Conservation (phyloP, 805 yeast species). For the Blastobotrys mokoenaii region DNA sequence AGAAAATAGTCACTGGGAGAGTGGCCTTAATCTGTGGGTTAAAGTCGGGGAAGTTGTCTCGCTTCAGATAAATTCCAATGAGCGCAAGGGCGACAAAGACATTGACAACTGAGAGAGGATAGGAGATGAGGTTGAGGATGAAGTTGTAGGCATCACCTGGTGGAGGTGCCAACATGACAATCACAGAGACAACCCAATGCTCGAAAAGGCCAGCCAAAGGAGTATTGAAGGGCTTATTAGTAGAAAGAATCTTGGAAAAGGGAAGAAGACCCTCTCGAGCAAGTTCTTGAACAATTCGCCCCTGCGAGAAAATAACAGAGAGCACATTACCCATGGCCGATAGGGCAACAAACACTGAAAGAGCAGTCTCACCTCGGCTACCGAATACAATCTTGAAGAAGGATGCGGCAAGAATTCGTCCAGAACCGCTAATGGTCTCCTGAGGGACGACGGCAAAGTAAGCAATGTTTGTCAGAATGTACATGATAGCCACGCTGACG, state of each 20-base stretch:
- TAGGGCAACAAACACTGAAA: constrained; percentile 72
- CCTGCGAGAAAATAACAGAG: constrained; percentile 74
- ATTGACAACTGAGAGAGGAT: constrained; percentile 73
- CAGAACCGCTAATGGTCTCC: constrained; percentile 43
- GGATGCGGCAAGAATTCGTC: constrained; percentile 65
- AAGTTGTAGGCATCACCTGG: constrained; percentile 85
- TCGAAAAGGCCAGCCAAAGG: constrained; percentile 67
- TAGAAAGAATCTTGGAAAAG: constrained; percentile 60
- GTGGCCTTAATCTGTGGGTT: constrained; percentile 64
- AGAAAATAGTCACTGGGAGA: constrained; percentile 53
- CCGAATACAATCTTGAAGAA: constrained; percentile 71
- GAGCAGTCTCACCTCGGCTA: constrained; percentile 56
- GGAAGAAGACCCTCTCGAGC: constrained; percentile 81
- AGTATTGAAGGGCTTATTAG: constrained; percentile 62
- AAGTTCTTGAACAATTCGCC: constrained; percentile 69
- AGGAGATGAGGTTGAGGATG: constrained; percentile 68
- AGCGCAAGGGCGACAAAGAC: constrained; percentile 55
- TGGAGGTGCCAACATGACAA: constrained; percentile 72
- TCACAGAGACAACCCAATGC: constrained; percentile 67
- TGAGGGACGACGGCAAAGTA: constrained; percentile 45
- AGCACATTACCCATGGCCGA: constrained; percentile 77
- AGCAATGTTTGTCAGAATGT: constrained; percentile 70
- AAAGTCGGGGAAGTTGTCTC: constrained; percentile 47
- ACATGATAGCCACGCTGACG: constrained; percentile 49
- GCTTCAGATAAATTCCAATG: constrained; percentile 47